Evolutionary conservation across 495 filamentous ascomycete species (phyloP), one percentile per base, ranked within the genome.

Genomic region (Lichenothelia convexa): DNA sequence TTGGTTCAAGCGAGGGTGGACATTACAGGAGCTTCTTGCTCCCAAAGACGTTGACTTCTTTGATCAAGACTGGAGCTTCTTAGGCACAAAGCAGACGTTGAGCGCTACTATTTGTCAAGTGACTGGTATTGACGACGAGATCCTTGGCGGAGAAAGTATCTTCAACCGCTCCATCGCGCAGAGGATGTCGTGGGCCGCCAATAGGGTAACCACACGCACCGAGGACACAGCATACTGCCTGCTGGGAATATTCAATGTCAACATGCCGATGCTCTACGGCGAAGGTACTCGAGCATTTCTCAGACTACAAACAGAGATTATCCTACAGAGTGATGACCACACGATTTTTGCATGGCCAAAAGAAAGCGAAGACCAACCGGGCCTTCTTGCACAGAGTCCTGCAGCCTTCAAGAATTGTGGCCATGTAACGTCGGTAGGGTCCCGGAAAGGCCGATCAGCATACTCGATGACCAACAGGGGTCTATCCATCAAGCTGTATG

Each of bases 151-250:
- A 18, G 30, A 32, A 6, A 8, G 8, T 8, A 17, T 32, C 7
- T 12, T 30, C 11, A 2, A 9, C 6, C 11, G 1, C 20, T 32
- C 8, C 16, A 32, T 32, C 18, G 7, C 30, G 6, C 7, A 18
- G 16, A 8, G 30, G 16, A 32, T 32, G 30, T 29, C 15, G 12
- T 49, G 43, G 46, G 40, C 40, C 4, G 30, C 43, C 11, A 8
- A 21, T 4, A 15, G 43, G 7, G 9, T 36, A 23, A 43, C 46
- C 6, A 40, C 39, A 4, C 27, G 35, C 8, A 17, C 34, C 8
- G 46, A 49, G 29, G 46, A 49, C 34, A 32, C 37, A 16, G 46
- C 46, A 18, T 49, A 49, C 22, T 39, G 43, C 32, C 43, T 46
- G 3, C 27, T 49, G 16, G 43, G 46, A 11, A 17, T 49, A 3